Base-by-base conservation (phyloP, 495 filamentous ascomycete species). In the Bacidia gigantensis region DNA sequence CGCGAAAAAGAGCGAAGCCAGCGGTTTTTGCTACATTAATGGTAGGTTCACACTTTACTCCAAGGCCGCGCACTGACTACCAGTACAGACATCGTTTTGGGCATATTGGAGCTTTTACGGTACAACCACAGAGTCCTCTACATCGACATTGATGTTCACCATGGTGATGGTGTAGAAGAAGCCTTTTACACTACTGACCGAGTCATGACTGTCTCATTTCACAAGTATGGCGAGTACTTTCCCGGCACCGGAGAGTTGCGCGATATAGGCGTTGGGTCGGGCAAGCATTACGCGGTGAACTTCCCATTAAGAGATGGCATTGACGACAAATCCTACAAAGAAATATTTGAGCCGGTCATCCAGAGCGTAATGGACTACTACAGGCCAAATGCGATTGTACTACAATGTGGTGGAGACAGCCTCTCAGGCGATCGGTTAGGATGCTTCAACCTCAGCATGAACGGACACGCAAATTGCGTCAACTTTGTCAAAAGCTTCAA, bases 181-280 rank as follows among this genome's bases (percentile, higher is more conserved):
- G 92, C 92, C 5, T 98, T 98, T 60, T 95, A 93, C 62, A 92
- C 89, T 18, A 98, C 92, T 14, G 90, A 98, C 69, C 81, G 92
- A 59, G 92, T 98, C 62, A 95, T 98, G 90, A 97, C 93, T 0
- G 83, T 89, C 38, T 95, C 88, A 14, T 97, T 97, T 67, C 92
- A 98, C 71, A 98, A 98, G 60, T 98, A 95, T 68, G 92, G 93
- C 65, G 92, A 97, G 62, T 98, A 96, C 65, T 98, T 98, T 67
- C 92, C 92, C 3, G 93, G 93, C 51, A 98, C 92, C 1, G 92
- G 92, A 58, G 90, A 96, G 66, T 81, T 95, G 49, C 82, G 93
- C 44, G 92, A 98, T 61, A 89, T 95, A 53, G 92, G 92, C 54
- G 93, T 96, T 43, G 90, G 93, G 14, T 69, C 74, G 25, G 92